phyloP scores from a whole-genome alignment of 148 eudicot species.

The Vaccinium corymbosum region DNA sequence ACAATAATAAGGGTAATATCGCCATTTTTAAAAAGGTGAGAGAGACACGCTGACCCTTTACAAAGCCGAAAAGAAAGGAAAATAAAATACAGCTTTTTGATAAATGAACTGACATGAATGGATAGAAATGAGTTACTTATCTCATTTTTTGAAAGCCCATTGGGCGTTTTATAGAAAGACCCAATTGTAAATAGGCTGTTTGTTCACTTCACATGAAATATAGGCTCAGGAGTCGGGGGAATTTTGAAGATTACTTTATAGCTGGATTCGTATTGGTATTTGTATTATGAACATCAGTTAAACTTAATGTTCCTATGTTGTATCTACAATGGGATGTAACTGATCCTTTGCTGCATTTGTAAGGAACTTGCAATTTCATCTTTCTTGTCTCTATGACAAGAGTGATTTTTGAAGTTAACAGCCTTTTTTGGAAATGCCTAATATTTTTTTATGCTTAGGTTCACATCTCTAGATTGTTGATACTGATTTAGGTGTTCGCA shows the following conservation, averaged over 20 bases:
- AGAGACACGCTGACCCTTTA: no score
- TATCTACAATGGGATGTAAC: not conserved
- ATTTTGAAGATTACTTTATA: not conserved
- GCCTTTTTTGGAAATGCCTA: not conserved
- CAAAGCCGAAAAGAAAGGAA: no score
- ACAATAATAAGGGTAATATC: no score
- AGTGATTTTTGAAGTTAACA: not conserved
- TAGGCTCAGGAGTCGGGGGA: not conserved
- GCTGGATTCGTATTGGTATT: not conserved
- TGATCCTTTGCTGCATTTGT: not conserved
- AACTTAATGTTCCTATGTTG: not conserved
- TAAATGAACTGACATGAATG: no score
- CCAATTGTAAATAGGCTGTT: not conserved
- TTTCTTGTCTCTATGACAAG: not conserved
- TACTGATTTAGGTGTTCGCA: conserved; percentile 17
- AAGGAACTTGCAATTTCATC: not conserved
- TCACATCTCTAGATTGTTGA: not conserved
- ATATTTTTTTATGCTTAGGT: not conserved
- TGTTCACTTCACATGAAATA: not conserved
- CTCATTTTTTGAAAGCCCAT: no score
- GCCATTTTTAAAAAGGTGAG: no score
- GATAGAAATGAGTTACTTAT: no score
- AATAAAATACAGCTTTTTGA: no score
- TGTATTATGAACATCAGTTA: not conserved
- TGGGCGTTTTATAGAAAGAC: no score